phyloP scores from a whole-genome alignment of 176 grass and related monocot genomes.

The Chrysopogon serrulatus region DNA sequence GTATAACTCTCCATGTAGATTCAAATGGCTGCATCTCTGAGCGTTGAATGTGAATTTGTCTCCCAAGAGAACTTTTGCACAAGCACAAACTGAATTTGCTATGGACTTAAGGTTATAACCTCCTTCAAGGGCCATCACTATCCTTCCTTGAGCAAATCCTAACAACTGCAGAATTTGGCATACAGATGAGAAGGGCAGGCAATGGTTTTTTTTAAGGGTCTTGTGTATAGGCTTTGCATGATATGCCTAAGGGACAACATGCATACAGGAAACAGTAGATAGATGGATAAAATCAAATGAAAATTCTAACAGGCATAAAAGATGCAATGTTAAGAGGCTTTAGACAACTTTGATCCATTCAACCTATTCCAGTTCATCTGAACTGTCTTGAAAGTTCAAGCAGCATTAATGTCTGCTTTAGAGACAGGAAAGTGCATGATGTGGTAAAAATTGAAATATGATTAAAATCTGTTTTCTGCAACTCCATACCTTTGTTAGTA shows the following conservation, averaged over 20 bases:
- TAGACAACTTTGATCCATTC: not conserved
- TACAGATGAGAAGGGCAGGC: conserved; percentile 7
- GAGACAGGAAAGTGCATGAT: not conserved
- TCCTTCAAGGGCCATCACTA: conserved; percentile 90
- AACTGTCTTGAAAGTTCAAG: not conserved
- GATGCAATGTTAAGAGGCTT: too few relatives aligned
- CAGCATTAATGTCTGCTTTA: not conserved
- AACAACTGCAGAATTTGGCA: conserved; percentile 51
- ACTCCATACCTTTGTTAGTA: conserved; percentile 72
- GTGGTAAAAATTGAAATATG: not conserved
- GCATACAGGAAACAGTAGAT: too few relatives aligned
- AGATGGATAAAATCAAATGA: not conserved
- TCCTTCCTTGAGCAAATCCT: conserved; percentile 81
- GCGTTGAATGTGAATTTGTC: conserved; percentile 41
- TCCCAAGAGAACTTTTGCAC: conserved; percentile 72
- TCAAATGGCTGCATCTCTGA: conserved; percentile 51
- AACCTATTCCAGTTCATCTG: not conserved
- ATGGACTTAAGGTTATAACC: conserved; percentile 89
- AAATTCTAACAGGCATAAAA: not conserved
- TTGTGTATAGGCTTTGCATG: not conserved
- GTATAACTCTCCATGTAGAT: conserved; percentile 81
- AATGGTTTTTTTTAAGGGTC: not conserved
- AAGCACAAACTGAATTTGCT: conserved; percentile 84
- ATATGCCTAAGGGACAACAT: not conserved
- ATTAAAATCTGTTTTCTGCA: not conserved